Percentiles rank a stretch among this genome's conserved stretches.
phyloP scores from a whole-genome alignment of 1,139 yeast species.

The Taiozyma onychis region DNA sequence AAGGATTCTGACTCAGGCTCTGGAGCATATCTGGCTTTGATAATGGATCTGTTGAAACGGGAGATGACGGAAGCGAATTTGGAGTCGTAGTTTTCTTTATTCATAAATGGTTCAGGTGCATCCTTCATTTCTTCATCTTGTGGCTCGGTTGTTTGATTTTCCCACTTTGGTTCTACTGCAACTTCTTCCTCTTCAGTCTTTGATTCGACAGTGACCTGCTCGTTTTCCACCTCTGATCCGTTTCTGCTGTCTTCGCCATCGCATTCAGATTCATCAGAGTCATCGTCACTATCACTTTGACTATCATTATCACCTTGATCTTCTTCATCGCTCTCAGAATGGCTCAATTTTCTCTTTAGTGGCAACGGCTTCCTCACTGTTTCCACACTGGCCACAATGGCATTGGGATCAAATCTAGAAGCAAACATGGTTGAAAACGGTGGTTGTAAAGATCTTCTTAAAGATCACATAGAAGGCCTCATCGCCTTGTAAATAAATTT shows the following conservation, averaged over 20 bases:
- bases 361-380: constrained; percentile 3
- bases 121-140: constrained; percentile 3
- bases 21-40: constrained; percentile 20
- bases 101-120: background rate
- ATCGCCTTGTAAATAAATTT: background rate
- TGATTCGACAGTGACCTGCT: constrained; percentile 1
- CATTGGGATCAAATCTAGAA: constrained; percentile 54
- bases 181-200: constrained; percentile 2
- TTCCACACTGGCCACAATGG: constrained; percentile 19
- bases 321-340: constrained; percentile 7
- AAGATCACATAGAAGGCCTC: background rate
- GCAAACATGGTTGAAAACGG: constrained; percentile 45
- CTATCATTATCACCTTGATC: constrained; percentile 7
- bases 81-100: constrained; percentile 16
- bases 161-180: too few relatives aligned
- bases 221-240: constrained; percentile 4
- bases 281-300: constrained; percentile 13
- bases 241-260: constrained; percentile 3
- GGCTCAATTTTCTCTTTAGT: constrained; percentile 13
- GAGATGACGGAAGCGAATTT: constrained; percentile 31
- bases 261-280: background rate
- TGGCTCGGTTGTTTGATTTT: constrained; percentile 1
- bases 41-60: constrained; percentile 34
- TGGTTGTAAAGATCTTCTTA: too few relatives aligned
- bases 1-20: constrained; percentile 5